These are phyloP conservation scores for Castanopsis chinensis DNA, from an alignment of 306 rosid species.

Conservation along the genomic window DNA sequence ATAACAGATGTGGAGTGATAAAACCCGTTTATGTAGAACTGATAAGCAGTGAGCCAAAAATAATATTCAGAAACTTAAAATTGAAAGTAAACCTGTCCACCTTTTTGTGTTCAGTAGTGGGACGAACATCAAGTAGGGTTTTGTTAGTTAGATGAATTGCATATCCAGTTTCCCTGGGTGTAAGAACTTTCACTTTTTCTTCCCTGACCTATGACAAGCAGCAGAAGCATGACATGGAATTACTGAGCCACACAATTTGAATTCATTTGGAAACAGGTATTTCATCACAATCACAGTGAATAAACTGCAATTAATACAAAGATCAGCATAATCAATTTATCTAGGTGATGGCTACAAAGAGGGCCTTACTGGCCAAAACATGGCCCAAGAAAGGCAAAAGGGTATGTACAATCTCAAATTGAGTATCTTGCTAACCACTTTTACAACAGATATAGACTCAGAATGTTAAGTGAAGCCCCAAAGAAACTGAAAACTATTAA, in stretches of 20 bases:
- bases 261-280: not conserved
- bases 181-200: constrained; percentile 71
- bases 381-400: not conserved
- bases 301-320: not conserved
- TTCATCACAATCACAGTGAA: not conserved
- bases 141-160: constrained; percentile 89
- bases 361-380: not conserved
- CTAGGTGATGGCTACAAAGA: not conserved
- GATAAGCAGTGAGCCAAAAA: not conserved
- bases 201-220: constrained; percentile 63
- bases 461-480: not conserved
- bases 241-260: not conserved
- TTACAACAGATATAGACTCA: not conserved
- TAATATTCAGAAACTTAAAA: not conserved
- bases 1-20: not conserved
- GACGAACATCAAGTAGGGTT: constrained; percentile 91
- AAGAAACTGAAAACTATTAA: not conserved
- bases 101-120: constrained; percentile 79
- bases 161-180: constrained; percentile 91
- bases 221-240: constrained; percentile 12
- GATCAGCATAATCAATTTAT: not conserved
- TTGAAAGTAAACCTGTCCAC: constrained; percentile 31
- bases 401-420: not conserved
- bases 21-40: not conserved
- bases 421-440: not conserved